Evolutionary conservation across 352 stramenopile genomes (phyloP).

Genomic region (Globisporangium polare): DNA sequence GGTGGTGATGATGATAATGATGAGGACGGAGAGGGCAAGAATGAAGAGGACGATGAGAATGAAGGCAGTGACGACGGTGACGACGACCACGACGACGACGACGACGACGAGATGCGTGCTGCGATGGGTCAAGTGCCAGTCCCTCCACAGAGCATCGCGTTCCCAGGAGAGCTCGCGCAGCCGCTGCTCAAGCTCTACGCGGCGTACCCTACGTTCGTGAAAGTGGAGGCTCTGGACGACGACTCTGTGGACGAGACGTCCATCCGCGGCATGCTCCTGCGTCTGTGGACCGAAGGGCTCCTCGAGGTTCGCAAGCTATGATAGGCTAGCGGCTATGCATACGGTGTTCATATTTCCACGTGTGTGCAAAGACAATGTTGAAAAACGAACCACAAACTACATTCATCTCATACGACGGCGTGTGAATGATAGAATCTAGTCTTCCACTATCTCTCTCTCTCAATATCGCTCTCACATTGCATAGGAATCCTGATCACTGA

Average conservation of each 20-base stretch:
- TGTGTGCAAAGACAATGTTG: constrained; percentile 9
- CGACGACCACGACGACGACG: constrained; percentile 27
- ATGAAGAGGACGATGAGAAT: constrained; percentile 19
- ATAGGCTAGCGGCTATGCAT: neutral
- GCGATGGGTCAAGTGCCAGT: constrained; percentile 33
- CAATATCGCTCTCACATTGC: neutral
- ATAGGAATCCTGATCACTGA: neutral
- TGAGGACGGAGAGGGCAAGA: constrained; percentile 21
- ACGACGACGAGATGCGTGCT: constrained; percentile 26
- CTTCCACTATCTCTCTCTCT: constrained; percentile 12
- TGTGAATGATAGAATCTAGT: constrained; percentile 21
- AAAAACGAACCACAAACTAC: constrained; percentile 40
- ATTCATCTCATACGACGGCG: constrained; percentile 27
- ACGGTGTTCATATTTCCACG: neutral
- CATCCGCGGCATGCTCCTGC: constrained; percentile 78
- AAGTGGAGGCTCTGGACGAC: constrained; percentile 42
- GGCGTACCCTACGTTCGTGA: constrained; percentile 25
- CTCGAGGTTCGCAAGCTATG: constrained; percentile 30
- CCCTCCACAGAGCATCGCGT: constrained; percentile 53
- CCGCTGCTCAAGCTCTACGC: constrained; percentile 75
- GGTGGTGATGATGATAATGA: constrained; percentile 17
- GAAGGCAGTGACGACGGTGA: constrained; percentile 29
- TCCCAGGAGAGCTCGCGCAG: constrained; percentile 53
- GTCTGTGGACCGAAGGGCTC: constrained; percentile 72
- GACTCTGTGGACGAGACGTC: constrained; percentile 44